Conservation (phyloP, 345 rosid genomes). For the Rhizophora apiculata region DNA sequence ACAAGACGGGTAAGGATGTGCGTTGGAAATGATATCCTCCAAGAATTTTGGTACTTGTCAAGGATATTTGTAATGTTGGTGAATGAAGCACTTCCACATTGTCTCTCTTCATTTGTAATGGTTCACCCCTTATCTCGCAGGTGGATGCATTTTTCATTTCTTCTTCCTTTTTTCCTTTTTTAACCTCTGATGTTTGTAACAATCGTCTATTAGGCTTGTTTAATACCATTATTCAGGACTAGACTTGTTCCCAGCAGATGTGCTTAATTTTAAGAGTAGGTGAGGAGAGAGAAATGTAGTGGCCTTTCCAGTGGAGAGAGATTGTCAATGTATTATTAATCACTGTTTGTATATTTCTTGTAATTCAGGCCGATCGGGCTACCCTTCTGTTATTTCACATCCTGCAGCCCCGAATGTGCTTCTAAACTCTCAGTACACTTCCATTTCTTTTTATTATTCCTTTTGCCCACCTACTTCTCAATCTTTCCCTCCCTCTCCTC, state of each 20-base stretch:
- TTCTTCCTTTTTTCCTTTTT: not conserved
- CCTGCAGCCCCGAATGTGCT: not conserved
- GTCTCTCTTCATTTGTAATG: conserved; percentile 19
- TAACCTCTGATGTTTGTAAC: conserved; percentile 11
- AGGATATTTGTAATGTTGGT: conserved; percentile 29
- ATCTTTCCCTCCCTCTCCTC: not conserved
- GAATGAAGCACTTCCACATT: conserved; percentile 1
- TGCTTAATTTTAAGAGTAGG: conserved; percentile 24
- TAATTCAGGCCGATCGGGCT: conserved; percentile 19
- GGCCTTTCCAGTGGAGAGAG: conserved; percentile 2
- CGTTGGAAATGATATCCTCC: conserved; percentile 5
- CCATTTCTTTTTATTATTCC: not conserved
- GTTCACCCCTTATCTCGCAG: conserved; percentile 15
- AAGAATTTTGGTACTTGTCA: conserved; percentile 20
- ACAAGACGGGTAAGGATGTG: conserved; percentile 6
- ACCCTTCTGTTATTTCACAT: conserved; percentile 8
- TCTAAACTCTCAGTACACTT: too few relatives aligned
- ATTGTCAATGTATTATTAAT: conserved; percentile 19
- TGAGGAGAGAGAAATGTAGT: conserved; percentile 10
- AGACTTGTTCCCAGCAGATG: conserved; percentile 17
- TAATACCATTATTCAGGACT: conserved; percentile 10
- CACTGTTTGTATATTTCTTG: conserved; percentile 12
- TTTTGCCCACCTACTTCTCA: not conserved
- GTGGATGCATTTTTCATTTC: conserved; percentile 20
- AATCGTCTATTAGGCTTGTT: conserved; percentile 12